Base-by-base conservation (phyloP, 225 moss, liverwort and hornwort genomes). In the Antitrichia curtipendula region DNA sequence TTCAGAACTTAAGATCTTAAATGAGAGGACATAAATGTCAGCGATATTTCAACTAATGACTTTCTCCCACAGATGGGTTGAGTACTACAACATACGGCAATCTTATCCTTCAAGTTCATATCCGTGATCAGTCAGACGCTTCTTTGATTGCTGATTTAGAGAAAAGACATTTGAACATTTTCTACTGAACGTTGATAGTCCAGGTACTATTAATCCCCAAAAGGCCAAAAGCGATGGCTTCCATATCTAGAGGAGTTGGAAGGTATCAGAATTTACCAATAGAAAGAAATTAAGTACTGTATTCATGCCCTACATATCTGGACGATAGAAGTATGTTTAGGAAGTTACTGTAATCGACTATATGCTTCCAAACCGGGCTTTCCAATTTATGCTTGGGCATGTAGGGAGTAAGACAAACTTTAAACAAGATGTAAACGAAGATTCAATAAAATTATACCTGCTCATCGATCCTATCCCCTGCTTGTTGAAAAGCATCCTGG, bases 401-500 rank as follows among this genome's bases (percentile, higher is more conserved):
- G 18, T 28, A 40, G 40, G 78, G 3, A 57, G 57, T 57, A 28
- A 57, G 40, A 40, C 38, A 57, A 53, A 57, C 38, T 57, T 79
- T 53, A 40, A 86, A 72, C 64, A 58, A 69, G 64, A 59, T 52
- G 25, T 64, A 16, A 56, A 45, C 63, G 62, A 76, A 75, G 66
- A 78, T 79, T 83, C 50, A 83, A 47, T 20, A 38, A 54, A 68
- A 56, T 78, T 61, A 45, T 85, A 93, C 93, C 91, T 90, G 68
- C 40, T 81, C 81, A 24, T 73, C 49, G 23, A 94, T 80, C 49
- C 76, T 40, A 11, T 92, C 91, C 80, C 78, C 88, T 45, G 83
- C 94, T 87, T 86, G 82, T 77, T 90, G 62, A 22, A 86, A 9
- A 43, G 92, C 76, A 82, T 82, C 76, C 87, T 93, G 92, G 34